Conservation (phyloP, 257 asterid genomes). For the Parsonsia alboflavescens region DNA sequence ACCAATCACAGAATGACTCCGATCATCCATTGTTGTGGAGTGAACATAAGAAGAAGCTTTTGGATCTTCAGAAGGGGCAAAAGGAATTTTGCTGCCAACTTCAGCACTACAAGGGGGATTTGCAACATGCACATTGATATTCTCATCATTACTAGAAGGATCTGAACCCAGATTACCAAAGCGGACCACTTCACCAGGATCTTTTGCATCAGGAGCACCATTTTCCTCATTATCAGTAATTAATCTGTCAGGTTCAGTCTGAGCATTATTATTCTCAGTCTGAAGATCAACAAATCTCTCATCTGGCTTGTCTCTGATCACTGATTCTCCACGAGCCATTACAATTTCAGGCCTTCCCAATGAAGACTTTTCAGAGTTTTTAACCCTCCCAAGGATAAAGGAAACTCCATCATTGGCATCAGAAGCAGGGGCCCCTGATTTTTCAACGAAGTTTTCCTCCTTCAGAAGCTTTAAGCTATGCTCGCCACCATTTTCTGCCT, state of each 20-base stretch:
- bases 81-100: slow-evolving; percentile 26
- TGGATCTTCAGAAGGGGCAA: slow-evolving; percentile 26
- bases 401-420: slow-evolving; percentile 74
- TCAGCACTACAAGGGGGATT: slow-evolving; percentile 23
- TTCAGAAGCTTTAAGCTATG: slow-evolving; percentile 50
- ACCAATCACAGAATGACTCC: slow-evolving; percentile 21
- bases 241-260: slow-evolving; percentile 25
- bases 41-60: slow-evolving; percentile 26
- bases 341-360: slow-evolving; percentile 33
- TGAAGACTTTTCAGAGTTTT: slow-evolving; percentile 34
- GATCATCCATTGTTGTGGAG: slow-evolving; percentile 22
- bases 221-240: slow-evolving; percentile 30
- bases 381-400: slow-evolving; percentile 52
- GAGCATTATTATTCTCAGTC: slow-evolving; percentile 33
- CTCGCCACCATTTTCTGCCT: slow-evolving; percentile 40
- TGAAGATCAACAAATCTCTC: slow-evolving; percentile 26
- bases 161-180: slow-evolving; percentile 25
- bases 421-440: slow-evolving; percentile 35
- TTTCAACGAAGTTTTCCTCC: slow-evolving; percentile 49
- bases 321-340: slow-evolving; percentile 36
- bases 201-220: slow-evolving; percentile 31
- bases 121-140: slow-evolving; percentile 23
- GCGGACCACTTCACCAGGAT: slow-evolving; percentile 24
- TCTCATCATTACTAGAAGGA: slow-evolving; percentile 37
- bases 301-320: slow-evolving; percentile 25